These are phyloP conservation scores for Kwoniella sp. DNA, from an alignment of 768 basidiomycete genomes.

Conservation along the genomic window DNA sequence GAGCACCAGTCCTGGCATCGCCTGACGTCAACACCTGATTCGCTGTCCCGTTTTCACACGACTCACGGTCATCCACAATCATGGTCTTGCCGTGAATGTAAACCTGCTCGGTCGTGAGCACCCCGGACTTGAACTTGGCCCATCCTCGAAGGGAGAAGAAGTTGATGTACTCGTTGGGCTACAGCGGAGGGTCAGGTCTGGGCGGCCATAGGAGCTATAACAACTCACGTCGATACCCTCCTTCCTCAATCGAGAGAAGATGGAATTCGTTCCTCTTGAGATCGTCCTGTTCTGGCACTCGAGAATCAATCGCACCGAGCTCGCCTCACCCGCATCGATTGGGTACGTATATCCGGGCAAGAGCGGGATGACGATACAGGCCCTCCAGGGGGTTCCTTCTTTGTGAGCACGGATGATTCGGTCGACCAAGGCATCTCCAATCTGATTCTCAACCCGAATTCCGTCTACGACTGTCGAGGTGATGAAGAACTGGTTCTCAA, in stretches of 20 bases:
- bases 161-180: slow-evolving; percentile 89
- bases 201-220: background rate
- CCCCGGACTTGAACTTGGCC: slow-evolving; percentile 80
- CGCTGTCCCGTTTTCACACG: background rate
- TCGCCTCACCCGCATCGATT: slow-evolving; percentile 87
- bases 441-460: slow-evolving; percentile 80
- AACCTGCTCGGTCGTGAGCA: slow-evolving; percentile 85
- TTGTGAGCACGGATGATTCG: slow-evolving; percentile 83
- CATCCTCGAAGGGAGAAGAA: slow-evolving; percentile 89
- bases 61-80: slow-evolving; percentile 82
- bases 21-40: background rate
- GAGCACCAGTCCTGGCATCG: slow-evolving; percentile 34
- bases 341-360: slow-evolving; percentile 91
- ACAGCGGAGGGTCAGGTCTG: background rate
- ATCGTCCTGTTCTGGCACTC: slow-evolving; percentile 93
- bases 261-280: slow-evolving; percentile 80
- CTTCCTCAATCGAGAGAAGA: slow-evolving; percentile 76
- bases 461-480: slow-evolving; percentile 72
- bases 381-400: slow-evolving; percentile 73
- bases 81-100: slow-evolving; percentile 82
- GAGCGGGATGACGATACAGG: slow-evolving; percentile 85
- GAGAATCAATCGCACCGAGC: slow-evolving; percentile 85
- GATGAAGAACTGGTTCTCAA: slow-evolving; percentile 64
- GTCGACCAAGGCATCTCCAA: slow-evolving; percentile 87
- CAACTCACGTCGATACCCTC: slow-evolving; percentile 78